Evolutionary conservation across 1,284 basidiomycete genomes (phyloP).

Genomic region (Leccinum cinnamomeum): DNA sequence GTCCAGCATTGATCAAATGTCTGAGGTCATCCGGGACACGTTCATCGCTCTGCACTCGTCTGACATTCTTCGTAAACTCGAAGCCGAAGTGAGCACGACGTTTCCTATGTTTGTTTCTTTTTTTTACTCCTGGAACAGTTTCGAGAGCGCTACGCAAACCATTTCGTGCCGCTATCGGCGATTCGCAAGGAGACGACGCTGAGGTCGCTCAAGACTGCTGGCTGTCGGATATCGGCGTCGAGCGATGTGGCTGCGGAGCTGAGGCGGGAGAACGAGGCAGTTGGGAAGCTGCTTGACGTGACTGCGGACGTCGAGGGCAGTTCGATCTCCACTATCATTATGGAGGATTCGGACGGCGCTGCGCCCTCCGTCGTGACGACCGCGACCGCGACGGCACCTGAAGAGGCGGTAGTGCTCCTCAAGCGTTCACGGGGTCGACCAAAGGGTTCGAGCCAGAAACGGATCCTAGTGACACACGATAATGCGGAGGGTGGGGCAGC

Average conservation of each 20-base stretch:
- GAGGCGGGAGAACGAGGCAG: constrained; percentile 31
- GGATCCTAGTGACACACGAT: constrained; percentile 12
- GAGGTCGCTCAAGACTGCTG: constrained; percentile 43
- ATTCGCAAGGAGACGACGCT: constrained; percentile 40
- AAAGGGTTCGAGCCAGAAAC: constrained; percentile 13
- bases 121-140: constrained; percentile 50
- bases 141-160: constrained; percentile 72
- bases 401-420: constrained; percentile 21
- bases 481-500: constrained; percentile 10
- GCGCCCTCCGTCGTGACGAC: background rate
- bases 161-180: constrained; percentile 68
- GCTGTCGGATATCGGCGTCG: constrained; percentile 44
- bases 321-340: constrained; percentile 24
- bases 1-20: constrained; percentile 86
- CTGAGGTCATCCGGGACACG: constrained; percentile 85
- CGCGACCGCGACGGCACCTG: background rate
- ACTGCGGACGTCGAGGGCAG: constrained; percentile 25
- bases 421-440: constrained; percentile 23
- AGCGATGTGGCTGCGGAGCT: constrained; percentile 41
- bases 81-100: constrained; percentile 52
- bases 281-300: constrained; percentile 26
- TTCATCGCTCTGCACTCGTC: constrained; percentile 93
- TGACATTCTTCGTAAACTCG: constrained; percentile 70
- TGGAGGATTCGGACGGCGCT: constrained; percentile 13
- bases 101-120: background rate